A percentile compares a stretch with the other conserved stretches of the same genome.
Conservation (phyloP, 306 rosid species). For the Glycine tomentella region DNA sequence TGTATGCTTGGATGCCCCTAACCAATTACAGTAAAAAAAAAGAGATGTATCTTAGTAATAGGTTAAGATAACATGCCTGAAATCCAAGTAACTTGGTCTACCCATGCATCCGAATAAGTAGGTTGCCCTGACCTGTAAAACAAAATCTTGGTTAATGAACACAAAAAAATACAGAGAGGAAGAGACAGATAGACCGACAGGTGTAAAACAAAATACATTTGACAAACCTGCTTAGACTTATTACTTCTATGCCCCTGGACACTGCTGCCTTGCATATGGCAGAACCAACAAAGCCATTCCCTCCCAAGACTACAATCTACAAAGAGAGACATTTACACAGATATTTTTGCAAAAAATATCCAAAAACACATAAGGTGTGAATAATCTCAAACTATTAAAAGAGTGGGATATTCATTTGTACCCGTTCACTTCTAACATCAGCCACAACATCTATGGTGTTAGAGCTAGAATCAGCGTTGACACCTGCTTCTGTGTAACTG, state of each 20-base stretch:
- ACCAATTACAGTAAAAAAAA: conserved; percentile 24
- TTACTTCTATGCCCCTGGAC: conserved; percentile 94
- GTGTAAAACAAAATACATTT: background rate
- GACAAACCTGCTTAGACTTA: conserved; percentile 79
- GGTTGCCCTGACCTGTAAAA: conserved; percentile 94
- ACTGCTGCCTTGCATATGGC: conserved; percentile 97
- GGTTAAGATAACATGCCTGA: conserved; percentile 67
- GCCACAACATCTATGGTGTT: conserved; percentile 87
- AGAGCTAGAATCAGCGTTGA: conserved; percentile 51
- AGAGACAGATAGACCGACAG: background rate
- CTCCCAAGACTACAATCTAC: conserved; percentile 96
- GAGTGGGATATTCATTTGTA: conserved; percentile 27
- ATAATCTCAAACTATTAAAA: conserved; percentile 3
- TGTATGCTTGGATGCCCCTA: conserved; percentile 12
- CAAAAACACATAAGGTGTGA: background rate
- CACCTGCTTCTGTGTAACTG: conserved; percentile 67
- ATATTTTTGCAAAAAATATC: conserved; percentile 7
- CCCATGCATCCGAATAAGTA: conserved; percentile 67
- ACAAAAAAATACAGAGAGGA: background rate
- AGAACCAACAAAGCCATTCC: conserved; percentile 96
- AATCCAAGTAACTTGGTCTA: conserved; percentile 92
- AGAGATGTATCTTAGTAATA: conserved; percentile 1
- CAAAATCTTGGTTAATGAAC: conserved; percentile 25
- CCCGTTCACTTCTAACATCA: conserved; percentile 78
- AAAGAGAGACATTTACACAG: conserved; percentile 36